A percentile compares a stretch with the other conserved stretches of the same genome.
Evolutionary conservation across 2,329 filamentous ascomycete species (phyloP).

Genomic region (Xylariaceae sp.): DNA sequence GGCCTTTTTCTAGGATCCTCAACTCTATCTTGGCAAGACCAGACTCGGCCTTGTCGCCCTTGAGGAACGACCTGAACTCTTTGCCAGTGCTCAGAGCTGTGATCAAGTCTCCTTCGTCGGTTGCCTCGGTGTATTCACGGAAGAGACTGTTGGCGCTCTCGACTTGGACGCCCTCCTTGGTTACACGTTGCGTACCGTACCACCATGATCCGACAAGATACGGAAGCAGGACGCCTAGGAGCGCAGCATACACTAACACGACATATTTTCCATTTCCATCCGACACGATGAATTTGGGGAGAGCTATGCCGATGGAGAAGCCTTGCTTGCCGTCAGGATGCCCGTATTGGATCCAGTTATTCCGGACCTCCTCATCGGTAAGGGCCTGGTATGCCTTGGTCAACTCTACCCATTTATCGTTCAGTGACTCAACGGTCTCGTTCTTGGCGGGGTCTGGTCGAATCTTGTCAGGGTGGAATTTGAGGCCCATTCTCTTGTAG

Average conservation of each 20-base stretch:
- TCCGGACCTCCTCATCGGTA: conserved; percentile 95
- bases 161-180: conserved; percentile 91
- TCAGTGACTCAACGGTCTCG: conserved; percentile 83
- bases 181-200: conserved; percentile 94
- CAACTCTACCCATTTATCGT: conserved; percentile 89
- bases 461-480: conserved; percentile 92
- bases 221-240: conserved; percentile 88
- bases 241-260: conserved; percentile 82
- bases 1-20: conserved; percentile 70
- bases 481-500: conserved; percentile 86
- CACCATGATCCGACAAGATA: conserved; percentile 97
- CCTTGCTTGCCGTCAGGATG: conserved; percentile 98
- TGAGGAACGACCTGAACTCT: conserved; percentile 80
- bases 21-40: conserved; percentile 86
- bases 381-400: conserved; percentile 98
- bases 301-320: conserved; percentile 95
- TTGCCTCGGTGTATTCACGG: conserved; percentile 86
- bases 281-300: conserved; percentile 90
- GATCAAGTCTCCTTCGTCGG: conserved; percentile 81
- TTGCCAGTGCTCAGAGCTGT: conserved; percentile 82
- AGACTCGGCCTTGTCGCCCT: conserved; percentile 78
- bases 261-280: conserved; percentile 97
- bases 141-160: conserved; percentile 95
- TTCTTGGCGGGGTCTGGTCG: conserved; percentile 85
- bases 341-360: conserved; percentile 95